Base-by-base conservation (phyloP, 2,329 filamentous ascomycete genomes). In the Hypomyces perniciosus region DNA sequence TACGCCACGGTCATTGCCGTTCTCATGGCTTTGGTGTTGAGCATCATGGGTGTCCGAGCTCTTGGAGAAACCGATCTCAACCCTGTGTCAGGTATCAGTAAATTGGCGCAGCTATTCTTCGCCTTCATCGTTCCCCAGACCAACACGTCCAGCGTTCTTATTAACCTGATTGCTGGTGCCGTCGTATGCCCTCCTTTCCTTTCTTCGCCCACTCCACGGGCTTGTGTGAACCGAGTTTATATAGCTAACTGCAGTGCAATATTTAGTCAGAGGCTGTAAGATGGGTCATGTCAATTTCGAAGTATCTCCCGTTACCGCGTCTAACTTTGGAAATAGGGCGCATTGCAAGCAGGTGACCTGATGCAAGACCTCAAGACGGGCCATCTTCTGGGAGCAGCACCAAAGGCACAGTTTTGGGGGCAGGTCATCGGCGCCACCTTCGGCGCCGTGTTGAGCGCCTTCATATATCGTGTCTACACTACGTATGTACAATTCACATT, bases 361-460 rank as follows among this genome's bases (percentile, higher is more conserved):
- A 88, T 99, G 80, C 93, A 99, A 66, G 93, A 99, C 65, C 79
- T 99, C 30, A 99, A 99, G 68, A 96, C 93, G 0, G 93, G 93
- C 0, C 91, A 99, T 67, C 73, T 99, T 0, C 79, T 99, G 1
- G 91, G 92, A 8, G 93, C 93, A 1, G 88, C 90, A 4, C 93
- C 93, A 0, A 93, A 88, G 60, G 93, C 93, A 0, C 93, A 99
- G 62, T 99, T 99, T 66, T 96, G 89, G 78, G 93, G 93, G 1
- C 93, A 99, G 65, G 81, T 97, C 20, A 91, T 99, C 48, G 93
- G 93, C 4, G 89, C 86, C 34, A 85, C 88, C 0, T 83, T 88
- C 2, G 93, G 93, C 2, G 91, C 93, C 1, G 77, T 97, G 8
- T 79, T 95, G 5, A 92, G 87, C 53, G 90, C 92, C 0, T 79